phyloP scores from a whole-genome alignment of 2,329 filamentous ascomycete species.

The Calonectria pteridis region DNA sequence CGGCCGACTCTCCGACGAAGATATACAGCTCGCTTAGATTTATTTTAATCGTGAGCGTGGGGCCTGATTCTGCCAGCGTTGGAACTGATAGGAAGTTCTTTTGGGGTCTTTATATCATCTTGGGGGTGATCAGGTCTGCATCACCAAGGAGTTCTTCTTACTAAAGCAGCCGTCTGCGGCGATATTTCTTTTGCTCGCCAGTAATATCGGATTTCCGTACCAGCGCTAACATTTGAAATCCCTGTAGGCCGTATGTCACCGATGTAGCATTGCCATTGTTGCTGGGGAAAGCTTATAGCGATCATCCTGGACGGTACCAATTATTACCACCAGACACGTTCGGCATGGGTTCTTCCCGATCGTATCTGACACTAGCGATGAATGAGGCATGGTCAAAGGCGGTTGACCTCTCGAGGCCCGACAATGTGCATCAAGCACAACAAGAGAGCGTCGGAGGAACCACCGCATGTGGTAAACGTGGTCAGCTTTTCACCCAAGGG shows the following conservation, averaged over 20 bases:
- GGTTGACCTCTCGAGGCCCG: conserved; percentile 12
- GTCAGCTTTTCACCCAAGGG: background rate
- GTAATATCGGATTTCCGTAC: background rate
- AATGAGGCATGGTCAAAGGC: background rate
- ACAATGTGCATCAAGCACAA: conserved; percentile 7
- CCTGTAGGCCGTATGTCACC: background rate
- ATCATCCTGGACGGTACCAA: background rate
- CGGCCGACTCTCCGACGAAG: background rate
- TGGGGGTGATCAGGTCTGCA: background rate
- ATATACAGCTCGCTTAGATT: background rate
- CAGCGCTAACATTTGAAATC: background rate
- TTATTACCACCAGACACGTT: background rate
- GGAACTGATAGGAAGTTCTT: background rate
- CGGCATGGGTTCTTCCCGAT: background rate
- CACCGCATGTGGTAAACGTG: background rate
- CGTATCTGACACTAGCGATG: background rate
- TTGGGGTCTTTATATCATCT: too few relatives aligned
- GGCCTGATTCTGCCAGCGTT: background rate
- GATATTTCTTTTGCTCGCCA: background rate
- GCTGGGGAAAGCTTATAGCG: background rate
- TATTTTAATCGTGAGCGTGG: background rate
- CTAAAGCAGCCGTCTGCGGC: background rate
- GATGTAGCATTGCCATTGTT: background rate
- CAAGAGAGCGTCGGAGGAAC: background rate
- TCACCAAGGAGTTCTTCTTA: background rate